Percentiles rank a stretch among this genome's conserved stretches.
These are phyloP conservation scores for Heliosperma pusillum DNA, from an alignment of 148 eudicot genomes.

Conservation along the genomic window DNA sequence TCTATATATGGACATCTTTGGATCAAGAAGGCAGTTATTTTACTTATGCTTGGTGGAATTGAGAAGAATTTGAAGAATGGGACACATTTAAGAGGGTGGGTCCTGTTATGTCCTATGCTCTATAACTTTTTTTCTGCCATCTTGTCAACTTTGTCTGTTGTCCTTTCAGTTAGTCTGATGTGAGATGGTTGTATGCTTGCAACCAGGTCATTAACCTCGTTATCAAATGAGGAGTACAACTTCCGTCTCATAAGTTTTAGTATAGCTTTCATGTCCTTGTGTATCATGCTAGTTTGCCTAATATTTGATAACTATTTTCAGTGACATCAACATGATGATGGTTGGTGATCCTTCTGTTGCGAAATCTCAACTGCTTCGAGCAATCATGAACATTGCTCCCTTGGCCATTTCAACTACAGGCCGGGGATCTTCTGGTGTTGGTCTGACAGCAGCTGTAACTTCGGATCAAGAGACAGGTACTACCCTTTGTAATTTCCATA, in stretches of 20 bases:
- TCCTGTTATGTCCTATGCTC: background rate
- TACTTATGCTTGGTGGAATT: slow-evolving; percentile 90
- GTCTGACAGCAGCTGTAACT: slow-evolving; percentile 98
- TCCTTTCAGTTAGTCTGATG: background rate
- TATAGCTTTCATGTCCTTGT: background rate
- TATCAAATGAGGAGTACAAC: too few species aligned
- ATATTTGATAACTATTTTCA: slow-evolving; percentile 18
- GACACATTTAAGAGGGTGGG: slow-evolving; percentile 94
- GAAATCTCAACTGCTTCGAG: slow-evolving; percentile 93
- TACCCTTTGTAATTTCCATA: background rate
- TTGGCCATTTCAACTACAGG: slow-evolving; percentile 98
- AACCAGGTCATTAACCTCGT: too few species aligned
- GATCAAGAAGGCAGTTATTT: slow-evolving; percentile 94
- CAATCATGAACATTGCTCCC: slow-evolving; percentile 98
- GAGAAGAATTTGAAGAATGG: slow-evolving; percentile 98
- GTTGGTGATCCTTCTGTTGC: slow-evolving; percentile 99
- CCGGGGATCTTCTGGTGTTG: slow-evolving; percentile 99
- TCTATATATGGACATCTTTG: slow-evolving; percentile 93
- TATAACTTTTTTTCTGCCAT: background rate
- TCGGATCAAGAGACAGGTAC: slow-evolving; percentile 98
- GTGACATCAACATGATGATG: slow-evolving; percentile 99
- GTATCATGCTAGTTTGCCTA: background rate
- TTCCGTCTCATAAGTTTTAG: background rate
- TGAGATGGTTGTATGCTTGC: background rate
- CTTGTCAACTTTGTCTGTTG: background rate